Evolutionary conservation across 1,139 yeast genomes (phyloP).

Genomic region (Magnusiomyces starmeri): DNA sequence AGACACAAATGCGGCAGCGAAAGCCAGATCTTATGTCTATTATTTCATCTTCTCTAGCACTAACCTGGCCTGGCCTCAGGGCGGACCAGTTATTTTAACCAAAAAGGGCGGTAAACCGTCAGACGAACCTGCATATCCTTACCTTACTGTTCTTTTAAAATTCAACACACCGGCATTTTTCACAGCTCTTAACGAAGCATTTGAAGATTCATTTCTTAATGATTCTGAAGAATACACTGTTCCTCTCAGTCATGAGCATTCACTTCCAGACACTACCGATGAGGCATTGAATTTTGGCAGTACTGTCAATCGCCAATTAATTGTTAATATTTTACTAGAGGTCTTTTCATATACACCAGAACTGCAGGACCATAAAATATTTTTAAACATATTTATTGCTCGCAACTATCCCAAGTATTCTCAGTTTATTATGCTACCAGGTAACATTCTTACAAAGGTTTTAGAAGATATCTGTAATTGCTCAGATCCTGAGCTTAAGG

Average conservation of each 20-base stretch:
- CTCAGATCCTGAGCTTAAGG: constrained; percentile 36
- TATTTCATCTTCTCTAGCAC: constrained; percentile 50
- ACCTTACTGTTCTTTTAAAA: constrained; percentile 44
- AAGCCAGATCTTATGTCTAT: constrained; percentile 46
- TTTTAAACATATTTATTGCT: constrained; percentile 61
- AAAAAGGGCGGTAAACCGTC: not conserved
- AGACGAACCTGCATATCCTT: constrained; percentile 49
- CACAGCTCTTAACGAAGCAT: constrained; percentile 63
- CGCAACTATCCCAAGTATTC: constrained; percentile 71
- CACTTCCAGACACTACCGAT: constrained; percentile 13
- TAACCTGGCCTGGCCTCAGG: constrained; percentile 42
- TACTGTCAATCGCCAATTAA: constrained; percentile 51
- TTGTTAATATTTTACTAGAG: constrained; percentile 59
- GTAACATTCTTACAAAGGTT: constrained; percentile 44
- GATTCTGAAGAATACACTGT: constrained; percentile 20
- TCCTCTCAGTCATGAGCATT: not conserved
- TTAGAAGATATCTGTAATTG: constrained; percentile 47
- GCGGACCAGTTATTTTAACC: constrained; percentile 25
- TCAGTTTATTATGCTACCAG: constrained; percentile 68
- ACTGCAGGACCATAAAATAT: constrained; percentile 21
- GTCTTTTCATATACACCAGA: constrained; percentile 34
- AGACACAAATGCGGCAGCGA: constrained; percentile 18
- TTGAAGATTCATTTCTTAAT: constrained; percentile 65
- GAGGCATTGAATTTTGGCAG: constrained; percentile 29
- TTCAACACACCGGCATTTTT: constrained; percentile 52